Evolutionary conservation across 306 rosid genomes (phyloP).

Genomic region (Malus domestica): DNA sequence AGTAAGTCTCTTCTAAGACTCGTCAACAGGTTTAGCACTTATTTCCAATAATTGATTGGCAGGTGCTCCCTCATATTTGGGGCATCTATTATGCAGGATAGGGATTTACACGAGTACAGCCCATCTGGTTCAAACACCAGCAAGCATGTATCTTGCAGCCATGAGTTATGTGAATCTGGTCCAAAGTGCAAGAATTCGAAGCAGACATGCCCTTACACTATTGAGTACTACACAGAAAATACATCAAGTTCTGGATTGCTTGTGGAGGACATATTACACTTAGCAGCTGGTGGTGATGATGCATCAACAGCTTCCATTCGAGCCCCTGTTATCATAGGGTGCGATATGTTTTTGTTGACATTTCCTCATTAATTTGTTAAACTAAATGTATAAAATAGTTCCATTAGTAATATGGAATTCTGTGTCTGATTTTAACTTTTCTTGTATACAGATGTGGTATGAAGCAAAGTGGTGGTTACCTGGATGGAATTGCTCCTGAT

Average conservation of each 20-base stretch:
- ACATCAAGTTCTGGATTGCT: conserved; percentile 92
- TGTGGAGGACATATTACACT: conserved; percentile 77
- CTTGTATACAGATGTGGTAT: conserved; percentile 70
- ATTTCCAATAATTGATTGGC: conserved; percentile 94
- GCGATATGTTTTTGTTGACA: conserved; percentile 11
- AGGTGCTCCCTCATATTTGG: conserved; percentile 94
- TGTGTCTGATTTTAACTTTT: too few relatives aligned
- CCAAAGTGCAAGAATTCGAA: conserved; percentile 57
- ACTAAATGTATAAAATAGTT: not conserved
- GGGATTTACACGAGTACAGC: conserved; percentile 80
- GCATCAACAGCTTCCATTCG: conserved; percentile 47
- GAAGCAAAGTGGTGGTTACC: conserved; percentile 92
- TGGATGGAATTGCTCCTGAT: conserved; percentile 92
- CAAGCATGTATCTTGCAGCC: conserved; percentile 73
- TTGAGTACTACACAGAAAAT: conserved; percentile 57
- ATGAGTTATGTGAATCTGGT: conserved; percentile 60
- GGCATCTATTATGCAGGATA: conserved; percentile 99
- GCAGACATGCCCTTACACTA: conserved; percentile 64
- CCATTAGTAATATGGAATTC: not conserved
- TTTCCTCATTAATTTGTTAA: conserved; percentile 6
- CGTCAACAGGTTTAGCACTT: conserved; percentile 74
- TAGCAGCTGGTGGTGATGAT: conserved; percentile 43
- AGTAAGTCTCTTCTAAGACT: conserved; percentile 34
- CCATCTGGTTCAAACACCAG: conserved; percentile 74
- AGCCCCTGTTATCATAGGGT: conserved; percentile 81